Evolutionary conservation across 352 stramenopile species (phyloP), one percentile per base, ranked within the genome.

Genomic region (Globisporangium canariense): DNA sequence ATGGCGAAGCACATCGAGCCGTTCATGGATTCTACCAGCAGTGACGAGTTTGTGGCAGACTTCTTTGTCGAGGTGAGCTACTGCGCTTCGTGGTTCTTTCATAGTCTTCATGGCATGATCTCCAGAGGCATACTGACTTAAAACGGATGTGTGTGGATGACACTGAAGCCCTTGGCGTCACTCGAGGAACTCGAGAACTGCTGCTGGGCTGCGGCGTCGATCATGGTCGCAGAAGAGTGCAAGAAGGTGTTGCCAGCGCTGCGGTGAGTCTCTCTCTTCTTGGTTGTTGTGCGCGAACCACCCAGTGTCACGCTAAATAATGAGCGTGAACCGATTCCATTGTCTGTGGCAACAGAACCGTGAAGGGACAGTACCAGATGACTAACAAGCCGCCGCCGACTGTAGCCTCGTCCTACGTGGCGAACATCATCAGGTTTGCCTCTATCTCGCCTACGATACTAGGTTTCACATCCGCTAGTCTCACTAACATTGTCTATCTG

Each of bases 351-450:
- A 63, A 38, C 58, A 91, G 78, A 38, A 94, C 86, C 6, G 86
- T 96, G 55, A 96, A 96, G 58, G 88, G 88, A 10, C 88, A 96
- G 64, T 96, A 96, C 58, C 88, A 96, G 62, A 94, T 96, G 82
- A 96, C 88, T 5, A 96, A 93, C 77, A 96, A 94, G 59, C 81
- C 86, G 7, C 64, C 79, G 22, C 88, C 88, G 38, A 90, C 81
- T 2, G 70, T 73, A 6, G 62, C 77, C 2, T 96, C 88, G 40
- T 82, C 81, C 13, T 96, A 94, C 54, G 78, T 94, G 9, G 34
- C 79, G 2, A 96, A 81, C 60, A 93, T 96, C 43, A 71, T 90
- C 46, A 73, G 77, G 83, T 90, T 70, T 22, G 61, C 36, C 34
- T 36, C 28, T 16, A 28, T 16, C 8, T 34, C 46, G 9, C 18